phyloP scores from a whole-genome alignment of 2,329 filamentous ascomycete genomes.

The Alternaria sp. region DNA sequence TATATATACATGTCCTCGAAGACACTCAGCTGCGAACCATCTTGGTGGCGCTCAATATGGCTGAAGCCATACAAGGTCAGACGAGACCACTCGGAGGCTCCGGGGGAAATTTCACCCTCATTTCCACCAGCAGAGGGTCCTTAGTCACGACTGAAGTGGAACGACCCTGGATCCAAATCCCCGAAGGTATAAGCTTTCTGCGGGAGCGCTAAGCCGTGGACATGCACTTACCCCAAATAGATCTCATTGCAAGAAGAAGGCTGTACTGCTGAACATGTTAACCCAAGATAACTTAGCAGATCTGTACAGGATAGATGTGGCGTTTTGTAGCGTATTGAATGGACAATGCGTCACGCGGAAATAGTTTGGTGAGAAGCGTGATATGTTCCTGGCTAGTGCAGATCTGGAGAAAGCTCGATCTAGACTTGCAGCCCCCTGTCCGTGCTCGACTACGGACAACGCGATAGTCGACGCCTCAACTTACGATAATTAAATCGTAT shows the following conservation, averaged over 20 bases:
- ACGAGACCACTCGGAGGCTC: background rate
- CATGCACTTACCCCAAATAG: background rate
- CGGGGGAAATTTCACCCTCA: background rate
- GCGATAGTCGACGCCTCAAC: background rate
- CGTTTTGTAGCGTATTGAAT: slow-evolving; percentile 4
- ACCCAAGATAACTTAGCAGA: background rate
- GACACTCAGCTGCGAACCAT: background rate
- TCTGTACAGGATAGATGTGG: background rate
- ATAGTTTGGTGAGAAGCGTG: background rate
- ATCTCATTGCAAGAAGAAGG: background rate
- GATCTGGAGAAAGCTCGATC: slow-evolving; percentile 1
- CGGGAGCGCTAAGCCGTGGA: background rate
- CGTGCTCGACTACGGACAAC: background rate
- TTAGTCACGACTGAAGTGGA: background rate
- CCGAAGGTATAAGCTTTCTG: background rate
- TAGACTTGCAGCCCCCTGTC: background rate
- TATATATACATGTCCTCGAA: background rate
- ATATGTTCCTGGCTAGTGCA: slow-evolving; percentile 4
- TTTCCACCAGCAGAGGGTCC: background rate
- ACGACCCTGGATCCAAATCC: background rate
- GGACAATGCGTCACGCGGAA: background rate
- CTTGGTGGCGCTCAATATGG: background rate
- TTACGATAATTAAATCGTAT: background rate
- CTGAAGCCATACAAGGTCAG: background rate
- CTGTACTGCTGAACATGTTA: background rate